A percentile compares a stretch with the other conserved stretches of the same genome.
These are phyloP conservation scores for Chernovozyma sophiae-reginae DNA, from an alignment of 1,139 yeast genomes.

Conservation along the genomic window DNA sequence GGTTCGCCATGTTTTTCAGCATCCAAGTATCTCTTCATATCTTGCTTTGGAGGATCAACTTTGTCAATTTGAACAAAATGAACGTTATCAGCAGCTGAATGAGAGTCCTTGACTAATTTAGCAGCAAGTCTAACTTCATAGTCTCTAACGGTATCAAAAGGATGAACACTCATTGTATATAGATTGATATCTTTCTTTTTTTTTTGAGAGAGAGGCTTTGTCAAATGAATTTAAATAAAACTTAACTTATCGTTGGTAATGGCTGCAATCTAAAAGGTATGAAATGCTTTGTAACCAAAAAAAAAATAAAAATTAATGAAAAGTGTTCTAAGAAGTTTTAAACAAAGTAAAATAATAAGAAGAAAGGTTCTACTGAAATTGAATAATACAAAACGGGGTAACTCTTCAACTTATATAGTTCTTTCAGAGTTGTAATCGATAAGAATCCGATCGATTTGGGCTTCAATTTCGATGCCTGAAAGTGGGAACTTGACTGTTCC, in stretches of 20 bases:
- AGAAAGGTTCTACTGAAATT: too few species aligned
- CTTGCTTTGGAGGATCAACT: slow-evolving; percentile 78
- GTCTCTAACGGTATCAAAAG: slow-evolving; percentile 66
- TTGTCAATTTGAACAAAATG: slow-evolving; percentile 74
- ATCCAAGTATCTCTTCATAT: slow-evolving; percentile 63
- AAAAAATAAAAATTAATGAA: too few species aligned
- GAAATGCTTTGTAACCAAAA: too few species aligned
- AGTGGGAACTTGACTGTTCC: slow-evolving; percentile 3
- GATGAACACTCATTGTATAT: slow-evolving; percentile 27
- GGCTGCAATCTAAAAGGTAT: too few species aligned
- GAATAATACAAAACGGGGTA: too few species aligned
- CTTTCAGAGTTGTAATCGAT: not conserved
- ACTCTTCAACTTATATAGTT: not conserved
- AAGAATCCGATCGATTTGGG: not conserved
- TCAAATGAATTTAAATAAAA: too few species aligned
- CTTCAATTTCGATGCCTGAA: not conserved
- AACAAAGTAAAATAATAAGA: too few species aligned
- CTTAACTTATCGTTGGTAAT: too few species aligned
- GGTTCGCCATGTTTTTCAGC: slow-evolving; percentile 62
- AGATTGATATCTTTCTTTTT: too few species aligned
- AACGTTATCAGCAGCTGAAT: slow-evolving; percentile 44
- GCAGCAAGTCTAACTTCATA: slow-evolving; percentile 63
- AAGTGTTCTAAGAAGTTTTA: too few species aligned
- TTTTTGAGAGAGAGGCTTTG: too few species aligned
- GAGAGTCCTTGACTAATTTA: slow-evolving; percentile 57